Evolutionary conservation across 805 yeast genomes (phyloP).

Genomic region (Wickerhamiella azyma): DNA sequence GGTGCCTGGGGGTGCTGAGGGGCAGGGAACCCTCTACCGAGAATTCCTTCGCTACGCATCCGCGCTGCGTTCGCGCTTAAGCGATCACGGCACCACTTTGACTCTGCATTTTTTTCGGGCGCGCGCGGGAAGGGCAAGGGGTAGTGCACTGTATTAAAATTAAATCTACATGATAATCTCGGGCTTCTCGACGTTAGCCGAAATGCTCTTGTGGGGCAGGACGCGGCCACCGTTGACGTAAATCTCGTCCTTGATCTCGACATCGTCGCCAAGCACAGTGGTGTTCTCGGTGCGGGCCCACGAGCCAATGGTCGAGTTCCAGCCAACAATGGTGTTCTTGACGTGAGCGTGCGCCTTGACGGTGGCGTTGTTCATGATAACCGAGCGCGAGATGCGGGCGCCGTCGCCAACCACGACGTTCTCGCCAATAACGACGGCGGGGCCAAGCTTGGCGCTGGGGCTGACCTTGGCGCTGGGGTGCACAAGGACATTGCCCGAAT

Average conservation of each 20-base stretch:
- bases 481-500: constrained; percentile 84
- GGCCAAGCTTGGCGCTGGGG: constrained; percentile 90
- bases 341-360: constrained; percentile 97
- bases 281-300: constrained; percentile 99
- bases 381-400: constrained; percentile 95
- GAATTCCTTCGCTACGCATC: no score
- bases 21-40: no score
- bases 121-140: no score
- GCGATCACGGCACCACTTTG: not conserved
- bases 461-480: constrained; percentile 93
- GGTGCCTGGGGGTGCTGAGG: no score
- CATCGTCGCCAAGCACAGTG: constrained; percentile 97
- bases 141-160: no score
- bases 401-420: constrained; percentile 93
- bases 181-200: constrained; percentile 92
- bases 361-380: constrained; percentile 76
- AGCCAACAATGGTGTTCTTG: constrained; percentile 94
- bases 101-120: not conserved
- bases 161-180: constrained; percentile 79
- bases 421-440: constrained; percentile 95
- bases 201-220: constrained; percentile 94
- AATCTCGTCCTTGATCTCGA: constrained; percentile 93
- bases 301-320: constrained; percentile 96
- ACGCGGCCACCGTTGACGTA: constrained; percentile 99
- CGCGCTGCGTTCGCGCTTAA: no score